Evolutionary conservation across 208 protist species (phyloP), one percentile per base, ranked within the genome.

Genomic region (Leishmania aethiopica): DNA sequence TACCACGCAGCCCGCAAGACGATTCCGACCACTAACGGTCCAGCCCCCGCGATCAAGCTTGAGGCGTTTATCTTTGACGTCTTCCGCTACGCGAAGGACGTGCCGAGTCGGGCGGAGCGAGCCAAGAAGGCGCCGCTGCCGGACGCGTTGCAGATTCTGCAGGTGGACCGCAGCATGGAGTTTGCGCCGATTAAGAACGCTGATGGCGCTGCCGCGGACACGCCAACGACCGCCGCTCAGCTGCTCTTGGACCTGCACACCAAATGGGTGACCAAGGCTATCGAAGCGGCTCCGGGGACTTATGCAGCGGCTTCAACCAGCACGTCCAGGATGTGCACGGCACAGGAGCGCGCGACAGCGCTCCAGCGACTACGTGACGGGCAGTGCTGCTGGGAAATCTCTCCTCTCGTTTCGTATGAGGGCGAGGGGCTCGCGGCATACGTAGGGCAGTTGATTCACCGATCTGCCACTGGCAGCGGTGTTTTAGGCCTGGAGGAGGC

Each of bases 1-100:
- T 98, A 99, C 86, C 99, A 99, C 90, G 88, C 99, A 25, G 99
- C 99, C 0, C 86, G 90, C 11, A 99, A 99, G 91, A 97, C 94
- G n/a, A 98, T 99, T 73, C 84, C 88, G 6, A 97, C 86, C 13
- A 62, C 90, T 6, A 84, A 98, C 75, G 91, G 88, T 13, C 49
- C 81, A 2, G 73, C 49, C 10, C 78, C 89, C 42, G 98, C 93
- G 6, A 89, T 99, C 77, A 99, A 99, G 87, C 83, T 99, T n/a
- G 99, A 99, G 84, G 89, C 98, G 28, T 99, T 99, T 78, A 99
- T 99, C 45, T 99, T 99, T 89, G 99, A 99, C 83, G 86, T 98
- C 15, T 99, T 99, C 78, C 87, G 85, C 19, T 92, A 92, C 81
- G 88, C 86, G 40, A 88, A 93, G 42, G 87, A 92, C 42, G 77